Percentiles rank a stretch among this genome's conserved stretches.
These are phyloP conservation scores for Rhodotorula babjevae DNA, from an alignment of 768 basidiomycete genomes.

Conservation along the genomic window DNA sequence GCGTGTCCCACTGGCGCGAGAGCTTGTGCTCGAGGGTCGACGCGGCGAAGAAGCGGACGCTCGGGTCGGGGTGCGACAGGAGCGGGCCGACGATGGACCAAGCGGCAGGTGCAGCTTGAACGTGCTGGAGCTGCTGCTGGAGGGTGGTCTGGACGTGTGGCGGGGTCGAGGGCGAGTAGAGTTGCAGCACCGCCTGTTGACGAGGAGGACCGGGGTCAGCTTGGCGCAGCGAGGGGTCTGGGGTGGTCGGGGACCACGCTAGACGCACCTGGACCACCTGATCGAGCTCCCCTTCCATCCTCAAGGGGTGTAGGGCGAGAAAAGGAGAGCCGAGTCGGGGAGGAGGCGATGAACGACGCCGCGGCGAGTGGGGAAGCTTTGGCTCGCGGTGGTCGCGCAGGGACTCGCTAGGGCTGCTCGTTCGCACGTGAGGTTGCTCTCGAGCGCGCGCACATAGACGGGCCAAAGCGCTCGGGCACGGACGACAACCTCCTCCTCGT, in stretches of 20 bases:
- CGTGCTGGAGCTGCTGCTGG: constrained; percentile 13
- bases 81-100: constrained; percentile 26
- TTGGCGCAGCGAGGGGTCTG: too few relatives aligned
- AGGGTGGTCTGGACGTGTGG: constrained; percentile 1
- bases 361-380: too few relatives aligned
- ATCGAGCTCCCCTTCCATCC: constrained; percentile 23
- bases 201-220: too few relatives aligned
- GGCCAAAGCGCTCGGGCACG: too few relatives aligned
- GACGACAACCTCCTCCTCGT: not conserved
- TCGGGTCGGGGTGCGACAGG: constrained; percentile 16
- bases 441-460: too few relatives aligned
- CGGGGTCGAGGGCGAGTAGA: constrained; percentile 25
- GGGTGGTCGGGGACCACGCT: too few relatives aligned
- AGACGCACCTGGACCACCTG: constrained; percentile 19
- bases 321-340: too few relatives aligned
- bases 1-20: constrained; percentile 8
- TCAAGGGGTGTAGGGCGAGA: not conserved
- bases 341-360: not conserved
- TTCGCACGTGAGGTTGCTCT: too few relatives aligned
- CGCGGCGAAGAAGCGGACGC: constrained; percentile 34
- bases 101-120: constrained; percentile 3
- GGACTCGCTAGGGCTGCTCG: too few relatives aligned
- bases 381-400: too few relatives aligned
- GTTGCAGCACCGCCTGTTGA: constrained; percentile 16
- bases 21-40: constrained; percentile 22